Percentiles rank a stretch among this genome's conserved stretches.
These are phyloP conservation scores for Cantharellus anzutake DNA, from an alignment of 768 basidiomycete species.

Conservation along the genomic window DNA sequence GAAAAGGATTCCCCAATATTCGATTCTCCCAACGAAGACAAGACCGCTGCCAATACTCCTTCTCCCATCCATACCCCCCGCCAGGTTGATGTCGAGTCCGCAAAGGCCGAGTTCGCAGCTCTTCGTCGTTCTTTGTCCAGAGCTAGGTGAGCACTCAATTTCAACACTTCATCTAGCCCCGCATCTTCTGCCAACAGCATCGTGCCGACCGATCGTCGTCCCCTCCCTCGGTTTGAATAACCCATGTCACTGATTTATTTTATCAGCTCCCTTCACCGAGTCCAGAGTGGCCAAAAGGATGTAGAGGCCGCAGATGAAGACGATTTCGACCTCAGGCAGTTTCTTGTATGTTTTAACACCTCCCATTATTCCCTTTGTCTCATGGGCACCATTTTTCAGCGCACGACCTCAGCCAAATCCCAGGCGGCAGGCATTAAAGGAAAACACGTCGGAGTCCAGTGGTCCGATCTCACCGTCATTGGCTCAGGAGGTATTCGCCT, in stretches of 20 bases:
- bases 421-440: conserved; percentile 47
- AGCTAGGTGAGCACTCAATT: not conserved
- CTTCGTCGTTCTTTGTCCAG: conserved; percentile 9
- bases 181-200: conserved; percentile 8
- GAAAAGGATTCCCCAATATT: not conserved
- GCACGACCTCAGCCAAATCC: conserved; percentile 37
- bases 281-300: conserved; percentile 7
- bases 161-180: not conserved
- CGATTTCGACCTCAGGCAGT: conserved; percentile 47
- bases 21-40: not conserved
- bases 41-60: not conserved
- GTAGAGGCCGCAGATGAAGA: conserved; percentile 24
- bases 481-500: conserved; percentile 26
- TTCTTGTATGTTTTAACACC: conserved; percentile 26
- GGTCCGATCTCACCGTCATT: conserved; percentile 48
- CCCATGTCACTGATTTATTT: no score
- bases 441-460: conserved; percentile 60
- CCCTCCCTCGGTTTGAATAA: no score
- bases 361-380: not conserved
- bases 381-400: not conserved
- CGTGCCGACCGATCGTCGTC: no score
- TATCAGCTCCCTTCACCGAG: not conserved
- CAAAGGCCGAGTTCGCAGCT: conserved; percentile 10
- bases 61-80: not conserved
- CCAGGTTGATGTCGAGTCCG: conserved; percentile 9